Evolutionary conservation across 1,139 yeast genomes (phyloP), one percentile per base, ranked within the genome.

Genomic region (Magnusiomyces paraingens): DNA sequence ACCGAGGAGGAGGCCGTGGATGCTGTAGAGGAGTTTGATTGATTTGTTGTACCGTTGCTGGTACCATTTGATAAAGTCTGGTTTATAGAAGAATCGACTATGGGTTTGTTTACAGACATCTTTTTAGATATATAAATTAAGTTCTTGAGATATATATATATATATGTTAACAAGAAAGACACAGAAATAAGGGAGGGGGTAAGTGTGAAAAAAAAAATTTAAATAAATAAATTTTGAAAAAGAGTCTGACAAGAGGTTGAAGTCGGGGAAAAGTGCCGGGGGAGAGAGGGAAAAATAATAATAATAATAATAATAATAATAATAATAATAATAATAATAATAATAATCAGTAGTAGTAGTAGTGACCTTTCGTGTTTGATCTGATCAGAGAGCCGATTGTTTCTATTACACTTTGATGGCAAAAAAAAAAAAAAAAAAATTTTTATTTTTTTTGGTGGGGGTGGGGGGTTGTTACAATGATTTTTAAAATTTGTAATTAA

Each of bases 1-100:
- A 36, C 17, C n/a, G 40, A 36, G 10, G 17, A 36, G 40, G 17
- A 36, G 29, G 54, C 48, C 8, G 56, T 50, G 21, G 54, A 36
- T 14, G 52, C 21, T n/a, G 42, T 46, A 15, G 55, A 46, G 40
- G 40, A 14, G 40, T 11, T 36, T 3, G 40, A 11, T 36, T 36
- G 40, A 14, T 12, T n/a, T 36, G 40, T 36, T 4, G 40, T 36
- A 36, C 40, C 17, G 12, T 3, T n/a, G 17, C 12, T n/a, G 17
- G 40, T 36, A 36, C 40, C 17, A 12, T 12, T 14, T n/a, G 40
- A n/a, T 14, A 36, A 14, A 4, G 17, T 36, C n/a, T 36, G 40
- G 17, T 36, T n/a, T n/a, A 36, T 36, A 26, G 32, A 8, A 26
- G 32, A 8, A 26, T 26, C 32, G 40, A 36, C 40, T 4, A 36